Percentiles rank a stretch among this genome's conserved stretches.
These are phyloP conservation scores for Mollisiaceae sp. DNA, from an alignment of 2,329 filamentous ascomycete genomes.

Conservation along the genomic window DNA sequence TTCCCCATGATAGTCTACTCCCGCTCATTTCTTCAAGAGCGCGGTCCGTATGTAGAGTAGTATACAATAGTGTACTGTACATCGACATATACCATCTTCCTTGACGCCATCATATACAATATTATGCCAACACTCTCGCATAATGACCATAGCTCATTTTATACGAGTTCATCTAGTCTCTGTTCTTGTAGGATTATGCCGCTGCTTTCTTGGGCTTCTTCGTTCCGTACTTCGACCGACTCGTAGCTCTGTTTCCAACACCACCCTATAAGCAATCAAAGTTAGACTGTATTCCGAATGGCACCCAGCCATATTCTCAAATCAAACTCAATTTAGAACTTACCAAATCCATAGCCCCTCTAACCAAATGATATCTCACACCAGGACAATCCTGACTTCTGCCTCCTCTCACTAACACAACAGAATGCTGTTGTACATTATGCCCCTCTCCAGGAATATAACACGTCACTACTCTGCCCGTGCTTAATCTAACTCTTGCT, in stretches of 20 bases:
- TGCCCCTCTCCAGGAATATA: slow-evolving; percentile 98
- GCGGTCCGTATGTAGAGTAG: neutral
- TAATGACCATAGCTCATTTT: neutral
- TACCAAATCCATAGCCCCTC: slow-evolving; percentile 93
- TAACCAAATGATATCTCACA: slow-evolving; percentile 93
- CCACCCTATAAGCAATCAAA: slow-evolving; percentile 67
- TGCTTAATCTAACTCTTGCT: slow-evolving; percentile 86
- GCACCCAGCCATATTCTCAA: neutral
- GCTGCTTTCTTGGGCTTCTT: slow-evolving; percentile 92
- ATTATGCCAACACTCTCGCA: neutral
- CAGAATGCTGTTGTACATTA: slow-evolving; percentile 98
- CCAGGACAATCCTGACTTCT: slow-evolving; percentile 96
- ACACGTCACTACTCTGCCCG: slow-evolving; percentile 83
- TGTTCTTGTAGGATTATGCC: slow-evolving; percentile 14
- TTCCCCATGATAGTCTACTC: neutral
- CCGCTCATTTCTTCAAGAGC: neutral
- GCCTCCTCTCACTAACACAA: slow-evolving; percentile 93
- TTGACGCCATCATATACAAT: neutral
- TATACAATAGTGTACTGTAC: slow-evolving; percentile 11
- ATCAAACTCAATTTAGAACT: slow-evolving; percentile 46
- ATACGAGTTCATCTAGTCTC: neutral
- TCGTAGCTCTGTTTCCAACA: slow-evolving; percentile 82
- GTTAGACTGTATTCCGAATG: slow-evolving; percentile 35
- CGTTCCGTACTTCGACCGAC: slow-evolving; percentile 94
- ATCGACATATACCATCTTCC: neutral